Evolutionary conservation across 2,329 filamentous ascomycete species (phyloP), one percentile per base, ranked within the genome.

Genomic region (Tolypocladium cylindrosporum): DNA sequence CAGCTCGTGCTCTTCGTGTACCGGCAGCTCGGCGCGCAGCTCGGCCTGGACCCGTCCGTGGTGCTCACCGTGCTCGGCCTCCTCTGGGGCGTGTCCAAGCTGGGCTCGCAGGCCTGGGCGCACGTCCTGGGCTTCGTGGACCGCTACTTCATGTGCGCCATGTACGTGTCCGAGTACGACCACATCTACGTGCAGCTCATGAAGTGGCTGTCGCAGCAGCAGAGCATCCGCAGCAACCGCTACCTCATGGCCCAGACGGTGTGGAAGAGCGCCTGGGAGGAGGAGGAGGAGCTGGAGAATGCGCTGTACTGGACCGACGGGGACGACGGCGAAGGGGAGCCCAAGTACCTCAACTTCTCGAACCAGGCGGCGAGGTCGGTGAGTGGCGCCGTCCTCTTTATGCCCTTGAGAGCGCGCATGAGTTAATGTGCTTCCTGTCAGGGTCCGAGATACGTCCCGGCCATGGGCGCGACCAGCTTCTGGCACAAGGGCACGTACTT

Each of bases 171-270:
- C 58, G 79, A 78, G 59, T 75, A 75, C 50, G 84, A 87, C 63
- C 77, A 81, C 57, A 83, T 86, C 36, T 85, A 84, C 64, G 55
- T 67, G 3, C 79, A 86, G 56, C 64, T 87, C 54, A 83, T 86
- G 74, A 76, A 79, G 56, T 87, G 80, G 74, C 74, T 86, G 9
- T 78, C 79, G 0, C 67, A 75, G 45, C 79, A 85, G 64, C 77
- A 79, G 11, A 74, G 72, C 27, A 77, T 82, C 60, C 73, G 73
- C 39, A 77, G 77, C 53, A 82, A 80, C 42, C 76, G 80, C 16
- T 75, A 75, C 7, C 70, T 85, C 19, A 79, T 77, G 61, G 83
- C 81, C 8, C 79, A 85, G 66, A 85, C 82, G 0, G 74, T 76
- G 2, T 76, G 75, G 55, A 79, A 75, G 63, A 80, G 75, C 21